A percentile compares a stretch with the other conserved stretches of the same genome.
These are phyloP conservation scores for Neonectria coccinea DNA, from an alignment of 2,329 filamentous ascomycete species.

Conservation along the genomic window DNA sequence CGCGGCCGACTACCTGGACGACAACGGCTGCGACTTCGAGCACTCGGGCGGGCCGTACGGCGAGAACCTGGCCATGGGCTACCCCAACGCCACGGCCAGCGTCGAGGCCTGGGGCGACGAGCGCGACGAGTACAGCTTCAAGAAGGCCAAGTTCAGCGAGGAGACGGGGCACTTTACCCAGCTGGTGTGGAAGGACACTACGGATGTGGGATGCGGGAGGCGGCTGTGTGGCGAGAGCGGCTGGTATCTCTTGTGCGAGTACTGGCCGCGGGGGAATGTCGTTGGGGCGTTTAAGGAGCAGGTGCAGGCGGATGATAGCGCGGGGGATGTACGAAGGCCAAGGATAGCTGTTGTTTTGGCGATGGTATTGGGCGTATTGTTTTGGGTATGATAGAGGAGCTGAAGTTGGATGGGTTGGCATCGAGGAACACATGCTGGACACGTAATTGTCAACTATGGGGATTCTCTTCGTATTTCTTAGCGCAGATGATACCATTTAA, in stretches of 20 bases:
- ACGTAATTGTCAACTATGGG: slow-evolving; percentile 13
- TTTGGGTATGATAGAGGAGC: slow-evolving; percentile 24
- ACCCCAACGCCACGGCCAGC: slow-evolving; percentile 66
- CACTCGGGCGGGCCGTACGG: slow-evolving; percentile 75
- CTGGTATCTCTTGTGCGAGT: slow-evolving; percentile 78
- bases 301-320: slow-evolving; percentile 42
- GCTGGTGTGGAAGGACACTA: slow-evolving; percentile 76
- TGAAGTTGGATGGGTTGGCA: slow-evolving; percentile 1
- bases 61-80: slow-evolving; percentile 80
- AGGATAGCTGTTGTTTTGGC: slow-evolving; percentile 32
- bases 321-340: slow-evolving; percentile 19
- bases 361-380: slow-evolving; percentile 31
- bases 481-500: slow-evolving; percentile 14
- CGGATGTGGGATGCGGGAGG: slow-evolving; percentile 66
- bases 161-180: slow-evolving; percentile 79
- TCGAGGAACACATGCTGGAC: slow-evolving; percentile 30
- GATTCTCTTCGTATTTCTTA: slow-evolving; percentile 16
- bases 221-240: slow-evolving; percentile 60
- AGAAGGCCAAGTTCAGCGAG: slow-evolving; percentile 65
- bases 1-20: slow-evolving; percentile 62
- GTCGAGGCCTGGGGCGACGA: slow-evolving; percentile 74
- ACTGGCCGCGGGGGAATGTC: slow-evolving; percentile 75
- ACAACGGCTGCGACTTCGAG: slow-evolving; percentile 58
- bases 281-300: slow-evolving; percentile 60
- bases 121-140: slow-evolving; percentile 68